Evolutionary conservation across 2,329 filamentous ascomycete genomes (phyloP).

Genomic region (Sclerotiophoma versabilis): DNA sequence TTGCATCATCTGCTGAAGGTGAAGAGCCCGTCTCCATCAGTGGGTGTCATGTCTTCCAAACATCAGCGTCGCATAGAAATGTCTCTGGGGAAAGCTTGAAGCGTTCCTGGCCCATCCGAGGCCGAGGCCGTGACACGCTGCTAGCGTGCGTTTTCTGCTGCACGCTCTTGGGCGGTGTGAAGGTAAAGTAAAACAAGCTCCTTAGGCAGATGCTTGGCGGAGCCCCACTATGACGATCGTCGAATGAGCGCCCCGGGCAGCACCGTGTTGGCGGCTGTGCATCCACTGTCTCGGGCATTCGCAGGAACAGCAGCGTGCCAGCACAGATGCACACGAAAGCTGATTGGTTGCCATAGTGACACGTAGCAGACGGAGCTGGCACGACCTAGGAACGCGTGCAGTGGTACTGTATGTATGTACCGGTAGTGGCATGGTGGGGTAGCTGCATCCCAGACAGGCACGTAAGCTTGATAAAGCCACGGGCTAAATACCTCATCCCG

Average conservation of each 20-base stretch:
- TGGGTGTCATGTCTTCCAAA: background rate
- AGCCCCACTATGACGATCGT: constrained; percentile 20
- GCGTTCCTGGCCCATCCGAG: constrained; percentile 6
- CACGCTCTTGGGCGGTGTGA: constrained; percentile 16
- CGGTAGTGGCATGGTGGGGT: no score
- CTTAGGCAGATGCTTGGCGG: constrained; percentile 25
- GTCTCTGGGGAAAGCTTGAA: no score
- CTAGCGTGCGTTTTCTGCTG: constrained; percentile 1
- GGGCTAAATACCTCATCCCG: constrained; percentile 14
- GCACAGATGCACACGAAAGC: background rate
- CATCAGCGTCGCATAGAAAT: no score
- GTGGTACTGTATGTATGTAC: constrained; percentile 17
- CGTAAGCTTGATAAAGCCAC: constrained; percentile 14
- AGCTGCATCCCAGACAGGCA: constrained; percentile 11
- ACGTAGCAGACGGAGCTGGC: constrained; percentile 13
- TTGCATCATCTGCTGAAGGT: background rate
- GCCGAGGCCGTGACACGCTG: background rate
- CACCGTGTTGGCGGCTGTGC: constrained; percentile 7
- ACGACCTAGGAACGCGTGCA: constrained; percentile 10
- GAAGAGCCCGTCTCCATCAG: background rate
- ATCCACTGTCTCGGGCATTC: background rate
- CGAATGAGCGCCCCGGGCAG: constrained; percentile 14
- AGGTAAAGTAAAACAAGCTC: constrained; percentile 27
- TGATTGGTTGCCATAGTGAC: constrained; percentile 2
- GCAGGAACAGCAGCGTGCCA: background rate